Percentiles rank a stretch among this genome's conserved stretches.
These are phyloP conservation scores for Filobasidium floriforme DNA, from an alignment of 768 basidiomycete species.

Conservation along the genomic window DNA sequence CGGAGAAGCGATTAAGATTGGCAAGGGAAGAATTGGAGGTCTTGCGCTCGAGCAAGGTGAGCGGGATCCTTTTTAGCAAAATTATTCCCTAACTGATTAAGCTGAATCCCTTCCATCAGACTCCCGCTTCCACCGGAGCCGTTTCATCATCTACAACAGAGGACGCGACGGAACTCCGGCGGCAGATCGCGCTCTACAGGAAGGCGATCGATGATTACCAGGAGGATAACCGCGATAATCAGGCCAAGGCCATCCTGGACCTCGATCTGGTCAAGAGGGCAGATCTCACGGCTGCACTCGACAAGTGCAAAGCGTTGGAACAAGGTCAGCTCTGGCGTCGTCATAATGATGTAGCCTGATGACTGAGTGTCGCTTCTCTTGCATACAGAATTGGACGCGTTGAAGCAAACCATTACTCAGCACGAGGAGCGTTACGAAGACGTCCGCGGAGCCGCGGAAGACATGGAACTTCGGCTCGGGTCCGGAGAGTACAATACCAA, in stretches of 20 bases:
- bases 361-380: background rate
- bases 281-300: slow-evolving; percentile 12
- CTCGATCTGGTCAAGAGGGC: slow-evolving; percentile 15
- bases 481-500: slow-evolving; percentile 42
- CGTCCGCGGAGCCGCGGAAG: slow-evolving; percentile 4
- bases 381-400: background rate
- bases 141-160: background rate
- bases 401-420: background rate
- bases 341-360: background rate
- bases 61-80: background rate
- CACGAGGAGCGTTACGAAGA: slow-evolving; percentile 4
- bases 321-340: background rate
- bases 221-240: slow-evolving; percentile 10
- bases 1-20: slow-evolving; percentile 34
- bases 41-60: slow-evolving; percentile 27
- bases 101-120: background rate
- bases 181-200: slow-evolving; percentile 9
- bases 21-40: slow-evolving; percentile 32
- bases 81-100: background rate
- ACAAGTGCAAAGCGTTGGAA: slow-evolving; percentile 13
- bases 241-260: slow-evolving; percentile 19
- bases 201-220: slow-evolving; percentile 18
- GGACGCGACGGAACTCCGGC: slow-evolving; percentile 10
- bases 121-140: background rate
- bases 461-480: slow-evolving; percentile 36